A percentile compares a stretch with the other conserved stretches of the same genome.
Evolutionary conservation across 2,329 filamentous ascomycete species (phyloP).

Genomic region (Aspergillus sp.): DNA sequence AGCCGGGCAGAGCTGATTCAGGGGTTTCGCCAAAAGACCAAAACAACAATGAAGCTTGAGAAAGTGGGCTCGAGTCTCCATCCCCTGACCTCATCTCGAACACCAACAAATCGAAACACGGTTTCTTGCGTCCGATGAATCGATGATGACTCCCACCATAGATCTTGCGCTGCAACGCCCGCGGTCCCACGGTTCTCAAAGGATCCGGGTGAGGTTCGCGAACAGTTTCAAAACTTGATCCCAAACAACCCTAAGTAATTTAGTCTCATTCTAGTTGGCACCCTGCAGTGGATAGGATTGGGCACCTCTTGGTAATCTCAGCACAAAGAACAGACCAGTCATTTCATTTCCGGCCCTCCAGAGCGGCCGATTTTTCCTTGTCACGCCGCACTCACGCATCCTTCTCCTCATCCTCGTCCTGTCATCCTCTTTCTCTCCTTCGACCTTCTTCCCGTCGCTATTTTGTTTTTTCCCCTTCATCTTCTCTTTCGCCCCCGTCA

Average conservation of each 20-base stretch:
- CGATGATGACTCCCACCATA: background rate
- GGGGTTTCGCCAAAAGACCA: conserved; percentile 8
- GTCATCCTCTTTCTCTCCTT: background rate
- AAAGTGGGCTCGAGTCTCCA: conserved; percentile 2
- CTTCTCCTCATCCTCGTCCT: background rate
- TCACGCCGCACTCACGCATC: background rate
- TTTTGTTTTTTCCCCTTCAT: background rate
- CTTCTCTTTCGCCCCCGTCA: background rate
- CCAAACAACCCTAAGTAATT: conserved; percentile 14
- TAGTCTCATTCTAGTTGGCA: conserved; percentile 14
- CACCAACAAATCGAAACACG: background rate
- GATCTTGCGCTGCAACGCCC: background rate
- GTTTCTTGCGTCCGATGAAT: background rate
- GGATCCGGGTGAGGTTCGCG: conserved; percentile 4
- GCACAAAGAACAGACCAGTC: conserved; percentile 15
- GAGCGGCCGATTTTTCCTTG: conserved; percentile 11
- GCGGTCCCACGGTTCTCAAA: conserved; percentile 3
- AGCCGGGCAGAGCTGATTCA: conserved; percentile 15
- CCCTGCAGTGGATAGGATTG: conserved; percentile 11
- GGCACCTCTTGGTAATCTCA: conserved; percentile 20
- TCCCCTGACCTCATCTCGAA: background rate
- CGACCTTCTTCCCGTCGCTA: background rate
- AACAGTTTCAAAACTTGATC: conserved; percentile 17
- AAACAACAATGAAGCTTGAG: conserved; percentile 2
- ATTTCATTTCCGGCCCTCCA: conserved; percentile 4